Conservation (phyloP, 176 grass and related monocot species). For the Miscanthus lutarioriparius region DNA sequence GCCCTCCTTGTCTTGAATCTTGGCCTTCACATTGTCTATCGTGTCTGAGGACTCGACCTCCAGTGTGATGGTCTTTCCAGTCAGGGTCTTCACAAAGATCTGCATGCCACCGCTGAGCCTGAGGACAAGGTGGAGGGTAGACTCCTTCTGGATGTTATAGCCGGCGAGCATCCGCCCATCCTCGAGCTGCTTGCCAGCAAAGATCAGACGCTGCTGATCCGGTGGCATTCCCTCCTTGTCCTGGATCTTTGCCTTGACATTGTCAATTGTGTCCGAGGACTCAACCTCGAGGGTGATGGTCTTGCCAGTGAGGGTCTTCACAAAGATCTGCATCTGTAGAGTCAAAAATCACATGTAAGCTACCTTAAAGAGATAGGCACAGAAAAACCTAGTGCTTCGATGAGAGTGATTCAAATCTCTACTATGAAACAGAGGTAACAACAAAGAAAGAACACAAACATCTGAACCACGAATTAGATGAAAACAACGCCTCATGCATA, state of each 20-base stretch:
- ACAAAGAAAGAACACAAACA: too few relatives aligned
- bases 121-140: slow-evolving; percentile 31
- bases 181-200: slow-evolving; percentile 65
- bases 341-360: too few relatives aligned
- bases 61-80: too few relatives aligned
- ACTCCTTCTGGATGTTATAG: slow-evolving; percentile 77
- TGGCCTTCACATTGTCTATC: too few relatives aligned
- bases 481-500: not conserved
- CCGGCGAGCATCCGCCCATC: slow-evolving; percentile 45
- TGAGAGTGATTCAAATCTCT: too few relatives aligned
- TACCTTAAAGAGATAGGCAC: too few relatives aligned
- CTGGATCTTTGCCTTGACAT: slow-evolving; percentile 68
- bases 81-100: too few relatives aligned
- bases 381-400: too few relatives aligned
- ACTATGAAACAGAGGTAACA: not conserved
- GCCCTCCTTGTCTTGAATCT: too few relatives aligned
- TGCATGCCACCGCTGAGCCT: too few relatives aligned
- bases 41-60: too few relatives aligned
- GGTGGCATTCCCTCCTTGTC: slow-evolving; percentile 75
- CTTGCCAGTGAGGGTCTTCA: slow-evolving; percentile 68
- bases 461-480: too few relatives aligned
- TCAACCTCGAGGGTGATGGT: slow-evolving; percentile 63
- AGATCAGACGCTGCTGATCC: slow-evolving; percentile 70
- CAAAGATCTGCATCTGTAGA: slow-evolving; percentile 57
- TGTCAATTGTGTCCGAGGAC: slow-evolving; percentile 50